Base-by-base conservation (phyloP, 805 yeast species). In the Suhomyces prunicola region DNA sequence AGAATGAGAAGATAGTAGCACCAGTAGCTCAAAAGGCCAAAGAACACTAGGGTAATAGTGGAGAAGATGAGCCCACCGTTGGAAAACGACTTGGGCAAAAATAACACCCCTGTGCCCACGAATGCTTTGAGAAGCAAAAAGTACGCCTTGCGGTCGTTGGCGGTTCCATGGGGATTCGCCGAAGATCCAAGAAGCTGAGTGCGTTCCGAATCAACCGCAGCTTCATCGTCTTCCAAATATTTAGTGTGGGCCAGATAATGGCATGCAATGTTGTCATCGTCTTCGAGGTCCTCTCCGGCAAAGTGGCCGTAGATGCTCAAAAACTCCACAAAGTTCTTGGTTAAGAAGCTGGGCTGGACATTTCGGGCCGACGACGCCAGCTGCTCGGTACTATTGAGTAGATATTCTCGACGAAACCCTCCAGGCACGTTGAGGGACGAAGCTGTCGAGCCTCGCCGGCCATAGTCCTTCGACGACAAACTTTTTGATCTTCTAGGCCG, bases 261-360 rank as follows among this genome's bases (percentile, higher is more conserved):
- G 56, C 84, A 81, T 1, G 82, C 81, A 64, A 71, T 74, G 62
- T 84, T 91, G 19, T 71, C 74, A 51, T 81, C 85, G 62, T 84
- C 87, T 60, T 87, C 93, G 50, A 88, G 77, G 40, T 85, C 82
- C 68, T 88, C 94, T 64, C 96, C 96, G 2, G 94, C 94, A 69
- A 88, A 88, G 72, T 88, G 93, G 6, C 96, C 96, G 67, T 88
- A 88, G 6, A 88, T 77, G 57, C 88, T 84, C 46, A 88, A 72
- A 62, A 88, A 88, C 66, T 88, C 94, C 59, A 88, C 74, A 57
- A 88, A 88, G 66, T 88, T 88, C 54, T 83, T 79, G 0, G 96
- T 84, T 40, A 87, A 66, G 52, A 84, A 77, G 8, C 84, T 74
- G 12, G 74, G 83, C 35, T 52, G 47, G 44, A 73, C 50, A 53